phyloP scores from a whole-genome alignment of 2,329 filamentous ascomycete genomes.

The Fonsecaea nubica region DNA sequence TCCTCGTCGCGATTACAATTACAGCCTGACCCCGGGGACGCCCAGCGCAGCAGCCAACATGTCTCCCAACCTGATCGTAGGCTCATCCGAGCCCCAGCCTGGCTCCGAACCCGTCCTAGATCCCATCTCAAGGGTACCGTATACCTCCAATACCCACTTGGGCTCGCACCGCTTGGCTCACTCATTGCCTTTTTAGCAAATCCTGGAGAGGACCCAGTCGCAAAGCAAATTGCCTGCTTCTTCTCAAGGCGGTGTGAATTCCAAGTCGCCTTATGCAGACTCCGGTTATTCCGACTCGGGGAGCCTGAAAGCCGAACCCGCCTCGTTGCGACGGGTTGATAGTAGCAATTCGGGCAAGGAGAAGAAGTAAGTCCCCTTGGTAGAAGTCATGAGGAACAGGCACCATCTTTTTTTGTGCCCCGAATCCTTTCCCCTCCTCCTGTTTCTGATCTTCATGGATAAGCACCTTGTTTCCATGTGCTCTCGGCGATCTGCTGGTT shows the following conservation, averaged over 20 bases:
- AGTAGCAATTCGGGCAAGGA: slow-evolving; percentile 58
- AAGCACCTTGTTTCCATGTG: slow-evolving; percentile 18
- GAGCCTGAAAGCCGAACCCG: slow-evolving; percentile 44
- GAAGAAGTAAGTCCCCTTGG: slow-evolving; percentile 64
- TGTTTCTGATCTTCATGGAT: slow-evolving; percentile 11
- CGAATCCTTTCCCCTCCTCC: not conserved
- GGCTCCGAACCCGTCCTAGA: slow-evolving; percentile 29
- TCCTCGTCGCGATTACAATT: slow-evolving; percentile 24
- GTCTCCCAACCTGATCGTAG: slow-evolving; percentile 24
- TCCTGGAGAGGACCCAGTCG: slow-evolving; percentile 71
- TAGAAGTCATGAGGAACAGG: slow-evolving; percentile 12
- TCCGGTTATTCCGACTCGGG: slow-evolving; percentile 47
- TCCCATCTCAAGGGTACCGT: slow-evolving; percentile 35
- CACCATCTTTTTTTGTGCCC: not conserved
- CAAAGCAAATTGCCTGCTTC: slow-evolving; percentile 55
- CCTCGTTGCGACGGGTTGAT: slow-evolving; percentile 40
- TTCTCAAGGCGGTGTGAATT: slow-evolving; percentile 53
- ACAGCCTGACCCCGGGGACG: slow-evolving; percentile 22
- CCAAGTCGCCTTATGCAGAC: slow-evolving; percentile 46
- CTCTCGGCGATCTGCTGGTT: slow-evolving; percentile 10
- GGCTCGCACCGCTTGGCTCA: slow-evolving; percentile 24
- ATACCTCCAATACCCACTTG: slow-evolving; percentile 9
- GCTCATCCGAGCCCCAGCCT: slow-evolving; percentile 30
- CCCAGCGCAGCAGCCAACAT: slow-evolving; percentile 24
- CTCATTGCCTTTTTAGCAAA: slow-evolving; percentile 55